Percentiles rank a stretch among this genome's conserved stretches.
Conservation (phyloP, 331 rosid species). For the Erythrophleum ivorense region DNA sequence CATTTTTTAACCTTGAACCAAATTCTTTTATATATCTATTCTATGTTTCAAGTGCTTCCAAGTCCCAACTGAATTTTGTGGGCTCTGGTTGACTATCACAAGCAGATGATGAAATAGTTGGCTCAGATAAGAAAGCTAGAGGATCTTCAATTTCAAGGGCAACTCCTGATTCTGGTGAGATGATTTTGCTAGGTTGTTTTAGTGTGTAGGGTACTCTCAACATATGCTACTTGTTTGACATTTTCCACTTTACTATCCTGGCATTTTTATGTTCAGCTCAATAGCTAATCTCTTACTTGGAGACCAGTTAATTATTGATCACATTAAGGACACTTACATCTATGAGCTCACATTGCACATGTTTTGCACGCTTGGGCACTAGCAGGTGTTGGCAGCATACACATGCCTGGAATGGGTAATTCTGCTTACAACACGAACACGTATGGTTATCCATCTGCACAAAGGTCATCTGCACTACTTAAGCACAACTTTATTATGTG, state of each 20-base stretch:
- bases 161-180: slow-evolving; percentile 77
- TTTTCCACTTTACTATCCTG: slow-evolving; percentile 24
- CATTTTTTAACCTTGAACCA: slow-evolving; percentile 9
- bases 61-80: slow-evolving; percentile 31
- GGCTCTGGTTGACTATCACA: slow-evolving; percentile 33
- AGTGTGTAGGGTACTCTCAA: slow-evolving; percentile 21
- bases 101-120: slow-evolving; percentile 77
- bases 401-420: slow-evolving; percentile 98
- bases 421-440: slow-evolving; percentile 96
- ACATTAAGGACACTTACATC: slow-evolving; percentile 77
- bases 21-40: background rate
- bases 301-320: slow-evolving; percentile 66
- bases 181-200: slow-evolving; percentile 32
- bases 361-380: slow-evolving; percentile 99
- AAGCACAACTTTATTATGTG: slow-evolving; percentile 72
- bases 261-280: slow-evolving; percentile 30
- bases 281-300: slow-evolving; percentile 47
- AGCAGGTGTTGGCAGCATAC: slow-evolving; percentile 99
- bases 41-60: slow-evolving; percentile 21
- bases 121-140: slow-evolving; percentile 84
- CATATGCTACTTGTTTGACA: slow-evolving; percentile 27
- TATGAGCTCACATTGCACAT: slow-evolving; percentile 95
- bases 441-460: slow-evolving; percentile 99
- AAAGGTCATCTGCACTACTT: slow-evolving; percentile 99
- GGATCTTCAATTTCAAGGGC: slow-evolving; percentile 63